Conservation (phyloP, 768 basidiomycete genomes). For the Kwoniella botswanensis region DNA sequence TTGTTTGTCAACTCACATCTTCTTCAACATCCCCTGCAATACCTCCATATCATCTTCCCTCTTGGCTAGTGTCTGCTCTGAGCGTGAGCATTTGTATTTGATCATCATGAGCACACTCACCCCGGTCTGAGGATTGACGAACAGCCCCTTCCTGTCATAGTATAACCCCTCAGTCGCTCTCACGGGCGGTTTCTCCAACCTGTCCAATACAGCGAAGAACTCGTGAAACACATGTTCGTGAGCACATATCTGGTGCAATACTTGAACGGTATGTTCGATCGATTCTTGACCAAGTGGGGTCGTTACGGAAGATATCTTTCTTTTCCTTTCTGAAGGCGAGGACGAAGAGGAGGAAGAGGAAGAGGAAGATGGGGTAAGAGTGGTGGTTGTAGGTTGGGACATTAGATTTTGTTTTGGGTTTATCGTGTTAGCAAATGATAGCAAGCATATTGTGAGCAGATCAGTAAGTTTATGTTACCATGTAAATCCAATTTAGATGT, state of each 20-base stretch:
- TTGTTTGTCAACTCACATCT: not conserved
- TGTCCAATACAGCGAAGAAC: slow-evolving; percentile 11
- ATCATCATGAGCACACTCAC: not conserved
- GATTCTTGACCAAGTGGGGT: not conserved
- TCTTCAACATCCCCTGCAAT: not conserved
- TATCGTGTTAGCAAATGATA: not conserved
- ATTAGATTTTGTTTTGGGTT: not conserved
- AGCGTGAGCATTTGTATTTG: no score
- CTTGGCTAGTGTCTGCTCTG: not conserved
- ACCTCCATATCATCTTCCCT: not conserved
- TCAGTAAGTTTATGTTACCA: not conserved
- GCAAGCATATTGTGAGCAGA: not conserved
- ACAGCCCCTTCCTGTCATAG: slow-evolving; percentile 12
- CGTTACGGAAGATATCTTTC: not conserved
- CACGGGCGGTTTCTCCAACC: slow-evolving; percentile 1
- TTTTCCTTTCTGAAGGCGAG: not conserved
- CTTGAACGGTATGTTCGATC: not conserved
- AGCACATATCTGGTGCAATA: slow-evolving; percentile 23
- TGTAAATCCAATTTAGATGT: not conserved
- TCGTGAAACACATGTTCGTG: slow-evolving; percentile 18
- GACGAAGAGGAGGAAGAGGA: not conserved
- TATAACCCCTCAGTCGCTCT: slow-evolving; percentile 1
- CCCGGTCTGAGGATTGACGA: slow-evolving; percentile 14
- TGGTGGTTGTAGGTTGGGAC: not conserved
- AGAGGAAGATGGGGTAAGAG: not conserved